Conservation (phyloP, 306 rosid genomes). For the Styphnolobium japonicum region DNA sequence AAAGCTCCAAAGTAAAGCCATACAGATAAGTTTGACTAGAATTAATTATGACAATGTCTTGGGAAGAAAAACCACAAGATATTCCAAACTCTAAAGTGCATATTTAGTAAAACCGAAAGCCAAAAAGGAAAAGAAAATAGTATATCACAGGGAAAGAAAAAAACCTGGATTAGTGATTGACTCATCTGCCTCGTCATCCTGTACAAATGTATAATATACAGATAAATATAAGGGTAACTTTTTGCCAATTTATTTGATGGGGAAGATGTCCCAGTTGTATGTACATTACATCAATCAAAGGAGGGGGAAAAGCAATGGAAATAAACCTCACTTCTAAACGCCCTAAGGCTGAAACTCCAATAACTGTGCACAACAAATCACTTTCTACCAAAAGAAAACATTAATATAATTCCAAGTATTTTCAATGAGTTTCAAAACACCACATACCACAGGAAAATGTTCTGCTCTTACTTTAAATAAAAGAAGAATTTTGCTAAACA, state of each 20-base stretch:
- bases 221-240: constrained; percentile 14
- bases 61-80: constrained; percentile 20
- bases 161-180: constrained; percentile 60
- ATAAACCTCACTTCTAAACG: constrained; percentile 19
- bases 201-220: constrained; percentile 31
- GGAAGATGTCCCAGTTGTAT: not conserved
- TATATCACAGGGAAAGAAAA: constrained; percentile 28
- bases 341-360: not conserved
- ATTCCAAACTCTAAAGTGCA: not conserved
- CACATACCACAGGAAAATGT: not conserved
- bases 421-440: not conserved
- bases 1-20: constrained; percentile 23
- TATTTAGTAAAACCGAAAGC: constrained; percentile 1
- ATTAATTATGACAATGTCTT: not conserved
- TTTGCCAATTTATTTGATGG: not conserved
- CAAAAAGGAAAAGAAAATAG: not conserved
- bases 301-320: not conserved
- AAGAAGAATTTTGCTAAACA: not conserved
- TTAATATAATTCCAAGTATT: not conserved
- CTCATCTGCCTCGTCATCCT: constrained; percentile 89
- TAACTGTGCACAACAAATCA: not conserved
- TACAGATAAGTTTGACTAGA: not conserved
- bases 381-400: not conserved
- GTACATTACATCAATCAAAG: not conserved
- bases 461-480: not conserved